These are phyloP conservation scores for Micractinium conductrix DNA, from an alignment of 139 green algal species.

Conservation along the genomic window DNA sequence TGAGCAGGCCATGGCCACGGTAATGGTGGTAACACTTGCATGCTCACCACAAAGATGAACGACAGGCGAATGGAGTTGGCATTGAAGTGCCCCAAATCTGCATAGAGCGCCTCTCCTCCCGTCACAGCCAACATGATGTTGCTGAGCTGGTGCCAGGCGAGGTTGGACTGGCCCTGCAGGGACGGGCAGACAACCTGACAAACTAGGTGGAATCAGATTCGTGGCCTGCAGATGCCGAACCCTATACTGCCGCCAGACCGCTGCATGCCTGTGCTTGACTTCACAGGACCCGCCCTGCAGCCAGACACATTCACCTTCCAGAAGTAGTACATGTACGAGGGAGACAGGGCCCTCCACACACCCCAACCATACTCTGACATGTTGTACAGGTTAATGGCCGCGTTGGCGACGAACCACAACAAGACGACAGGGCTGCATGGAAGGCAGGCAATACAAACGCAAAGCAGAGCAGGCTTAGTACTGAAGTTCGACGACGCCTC, in stretches of 20 bases:
- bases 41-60: conserved; percentile 33
- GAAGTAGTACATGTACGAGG: conserved; percentile 45
- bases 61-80: conserved; percentile 2
- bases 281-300: no score
- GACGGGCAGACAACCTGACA: neutral
- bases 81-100: conserved; percentile 30
- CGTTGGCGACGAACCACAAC: conserved; percentile 53
- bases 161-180: conserved; percentile 22
- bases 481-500: no score
- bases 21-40: no score
- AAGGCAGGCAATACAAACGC: no score
- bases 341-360: conserved; percentile 40
- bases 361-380: conserved; percentile 23
- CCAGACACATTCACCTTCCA: conserved; percentile 23
- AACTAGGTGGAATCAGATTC: no score
- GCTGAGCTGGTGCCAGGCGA: conserved; percentile 58
- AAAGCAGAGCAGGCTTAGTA: no score
- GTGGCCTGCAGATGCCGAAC: no score
- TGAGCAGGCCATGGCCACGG: no score
- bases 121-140: conserved; percentile 69
- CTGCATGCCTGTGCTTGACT: no score
- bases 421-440: conserved; percentile 65
- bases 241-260: no score
- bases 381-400: conserved; percentile 65
- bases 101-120: conserved; percentile 74